Evolutionary conservation across 345 rosid species (phyloP).

Genomic region (Arabidopsis suecica): DNA sequence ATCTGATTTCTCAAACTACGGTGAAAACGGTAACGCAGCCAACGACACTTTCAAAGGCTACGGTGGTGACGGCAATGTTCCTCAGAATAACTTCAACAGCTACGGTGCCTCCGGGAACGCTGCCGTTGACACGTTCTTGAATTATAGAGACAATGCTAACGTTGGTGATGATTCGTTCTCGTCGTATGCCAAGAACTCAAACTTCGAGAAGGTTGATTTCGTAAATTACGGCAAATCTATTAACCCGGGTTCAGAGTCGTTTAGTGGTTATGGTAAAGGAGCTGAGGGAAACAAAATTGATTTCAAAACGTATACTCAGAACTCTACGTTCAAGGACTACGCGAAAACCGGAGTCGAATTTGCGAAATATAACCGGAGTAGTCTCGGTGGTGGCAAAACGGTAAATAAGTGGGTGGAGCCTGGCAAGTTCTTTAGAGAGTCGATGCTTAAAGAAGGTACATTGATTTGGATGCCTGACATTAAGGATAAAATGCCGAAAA

Average conservation of each 20-base stretch:
- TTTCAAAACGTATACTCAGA: constrained; percentile 58
- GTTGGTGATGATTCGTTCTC: constrained; percentile 66
- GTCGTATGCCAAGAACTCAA: constrained; percentile 70
- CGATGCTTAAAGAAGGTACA: constrained; percentile 59
- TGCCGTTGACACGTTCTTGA: constrained; percentile 53
- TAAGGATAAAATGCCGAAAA: constrained; percentile 79
- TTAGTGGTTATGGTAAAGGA: constrained; percentile 64
- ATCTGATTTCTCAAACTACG: constrained; percentile 68
- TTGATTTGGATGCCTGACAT: constrained; percentile 84
- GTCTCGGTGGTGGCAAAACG: constrained; percentile 44
- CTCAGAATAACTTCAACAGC: constrained; percentile 62
- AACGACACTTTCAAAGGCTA: constrained; percentile 70
- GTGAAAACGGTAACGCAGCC: constrained; percentile 60
- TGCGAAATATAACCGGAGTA: constrained; percentile 47
- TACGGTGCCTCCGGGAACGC: constrained; percentile 64
- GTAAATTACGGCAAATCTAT: constrained; percentile 60
- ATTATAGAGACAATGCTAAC: constrained; percentile 62
- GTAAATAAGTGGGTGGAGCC: constrained; percentile 80
- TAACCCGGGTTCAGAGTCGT: constrained; percentile 60
- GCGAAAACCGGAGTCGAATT: constrained; percentile 51
- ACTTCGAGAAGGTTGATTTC: constrained; percentile 50
- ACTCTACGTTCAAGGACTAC: constrained; percentile 64
- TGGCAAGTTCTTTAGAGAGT: constrained; percentile 82
- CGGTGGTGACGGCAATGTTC: constrained; percentile 65
- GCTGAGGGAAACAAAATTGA: constrained; percentile 46